phyloP scores from a whole-genome alignment of 2,329 filamentous ascomycete species.

The Chrysoporthe puriensis region DNA sequence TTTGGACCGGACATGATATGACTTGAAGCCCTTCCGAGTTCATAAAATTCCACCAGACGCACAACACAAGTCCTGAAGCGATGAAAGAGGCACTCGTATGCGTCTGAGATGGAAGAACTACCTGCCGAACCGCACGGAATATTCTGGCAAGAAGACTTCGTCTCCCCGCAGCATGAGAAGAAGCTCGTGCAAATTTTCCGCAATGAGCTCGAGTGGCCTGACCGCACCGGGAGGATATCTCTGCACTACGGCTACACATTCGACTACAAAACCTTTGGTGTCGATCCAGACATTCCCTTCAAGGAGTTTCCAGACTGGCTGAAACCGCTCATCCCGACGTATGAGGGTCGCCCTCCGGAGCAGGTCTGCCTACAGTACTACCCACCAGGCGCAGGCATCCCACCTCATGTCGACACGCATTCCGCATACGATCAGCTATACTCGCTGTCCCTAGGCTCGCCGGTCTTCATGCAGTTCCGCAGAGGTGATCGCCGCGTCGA shows the following conservation, averaged over 20 bases:
- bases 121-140: conserved; percentile 42
- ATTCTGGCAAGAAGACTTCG: conserved; percentile 51
- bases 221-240: conserved; percentile 49
- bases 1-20: not conserved
- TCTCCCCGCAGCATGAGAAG: conserved; percentile 49
- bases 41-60: not conserved
- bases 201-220: conserved; percentile 51
- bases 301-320: conserved; percentile 57
- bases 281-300: conserved; percentile 54
- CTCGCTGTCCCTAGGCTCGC: conserved; percentile 46
- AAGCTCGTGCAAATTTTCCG: conserved; percentile 49
- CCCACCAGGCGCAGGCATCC: conserved; percentile 62
- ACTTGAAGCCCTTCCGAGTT: no score
- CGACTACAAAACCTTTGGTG: conserved; percentile 61
- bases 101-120: conserved; percentile 32
- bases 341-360: conserved; percentile 51
- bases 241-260: conserved; percentile 62
- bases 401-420: conserved; percentile 65
- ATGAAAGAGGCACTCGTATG: not conserved
- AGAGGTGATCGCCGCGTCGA: conserved; percentile 40
- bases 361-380: conserved; percentile 66
- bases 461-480: conserved; percentile 50
- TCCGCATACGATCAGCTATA: conserved; percentile 51
- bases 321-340: conserved; percentile 48
- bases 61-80: not conserved